These are phyloP conservation scores for Babesia ovata DNA, from an alignment of 169 alveolate species.

Conservation along the genomic window DNA sequence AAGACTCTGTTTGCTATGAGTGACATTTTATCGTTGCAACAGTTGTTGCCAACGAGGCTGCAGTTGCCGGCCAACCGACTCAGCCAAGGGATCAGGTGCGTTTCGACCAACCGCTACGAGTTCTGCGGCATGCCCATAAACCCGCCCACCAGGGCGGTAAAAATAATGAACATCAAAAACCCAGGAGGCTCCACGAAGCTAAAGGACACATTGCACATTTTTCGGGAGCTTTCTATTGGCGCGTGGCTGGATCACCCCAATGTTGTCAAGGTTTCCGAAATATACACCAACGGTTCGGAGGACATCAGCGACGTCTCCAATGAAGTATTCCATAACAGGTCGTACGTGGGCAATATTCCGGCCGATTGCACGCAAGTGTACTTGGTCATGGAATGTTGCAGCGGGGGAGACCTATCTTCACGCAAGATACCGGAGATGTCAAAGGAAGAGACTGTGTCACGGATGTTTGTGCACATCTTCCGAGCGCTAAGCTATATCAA, in stretches of 20 bases:
- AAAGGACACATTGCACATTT: conserved; percentile 49
- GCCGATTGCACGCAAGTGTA: conserved; percentile 79
- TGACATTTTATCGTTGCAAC: conserved; percentile 51
- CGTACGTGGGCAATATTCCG: neutral
- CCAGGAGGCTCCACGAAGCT: conserved; percentile 10
- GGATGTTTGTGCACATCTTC: conserved; percentile 78
- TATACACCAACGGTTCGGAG: conserved; percentile 70
- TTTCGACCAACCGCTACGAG: conserved; percentile 40
- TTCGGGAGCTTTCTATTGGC: conserved; percentile 63
- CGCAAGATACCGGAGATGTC: conserved; percentile 34
- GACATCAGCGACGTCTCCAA: conserved; percentile 47
- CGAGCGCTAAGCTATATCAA: conserved; percentile 81
- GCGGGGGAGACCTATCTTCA: conserved; percentile 90
- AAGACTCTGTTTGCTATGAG: conserved; percentile 59
- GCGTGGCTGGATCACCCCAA: conserved; percentile 93
- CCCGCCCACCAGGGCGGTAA: conserved; percentile 66
- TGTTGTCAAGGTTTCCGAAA: conserved; percentile 90
- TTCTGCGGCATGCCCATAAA: conserved; percentile 54
- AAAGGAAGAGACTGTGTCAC: conserved; percentile 71
- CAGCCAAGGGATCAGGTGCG: conserved; percentile 34
- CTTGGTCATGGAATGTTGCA: conserved; percentile 88
- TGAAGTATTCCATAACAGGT: conserved; percentile 32
- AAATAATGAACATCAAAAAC: conserved; percentile 56
- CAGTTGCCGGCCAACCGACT: conserved; percentile 56
- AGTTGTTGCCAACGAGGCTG: conserved; percentile 48